Evolutionary conservation across 495 filamentous ascomycete species (phyloP).

Genomic region (Trichoderma erinaceum): DNA sequence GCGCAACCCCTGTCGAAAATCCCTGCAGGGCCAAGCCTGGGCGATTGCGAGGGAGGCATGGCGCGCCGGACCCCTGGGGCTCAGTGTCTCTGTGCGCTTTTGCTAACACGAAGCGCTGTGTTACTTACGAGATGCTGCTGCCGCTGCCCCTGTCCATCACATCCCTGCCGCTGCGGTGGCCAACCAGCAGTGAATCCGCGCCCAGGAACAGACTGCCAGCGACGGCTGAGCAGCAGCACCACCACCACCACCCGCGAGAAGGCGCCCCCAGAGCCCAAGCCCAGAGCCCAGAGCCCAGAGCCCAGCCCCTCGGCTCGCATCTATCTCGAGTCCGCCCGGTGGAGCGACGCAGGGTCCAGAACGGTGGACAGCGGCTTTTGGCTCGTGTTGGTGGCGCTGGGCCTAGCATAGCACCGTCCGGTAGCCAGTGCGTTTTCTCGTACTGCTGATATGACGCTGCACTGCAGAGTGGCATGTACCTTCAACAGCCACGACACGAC

Average conservation of each 20-base stretch:
- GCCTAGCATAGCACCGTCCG: neutral
- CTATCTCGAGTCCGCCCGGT: neutral
- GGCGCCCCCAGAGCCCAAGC: neutral
- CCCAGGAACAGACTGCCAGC: neutral
- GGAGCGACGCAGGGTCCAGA: neutral
- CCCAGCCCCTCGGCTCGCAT: slow-evolving; percentile 6
- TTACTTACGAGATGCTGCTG: too few relatives aligned
- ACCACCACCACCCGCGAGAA: neutral
- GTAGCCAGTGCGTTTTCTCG: neutral
- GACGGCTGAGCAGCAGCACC: neutral
- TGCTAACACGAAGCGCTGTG: neutral
- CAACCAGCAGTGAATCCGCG: neutral
- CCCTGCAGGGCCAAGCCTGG: slow-evolving; percentile 8
- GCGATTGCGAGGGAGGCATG: neutral
- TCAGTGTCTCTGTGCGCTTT: neutral
- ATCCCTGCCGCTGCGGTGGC: neutral
- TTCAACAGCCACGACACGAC: too few relatives aligned
- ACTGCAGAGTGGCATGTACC: neutral
- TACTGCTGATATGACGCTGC: neutral
- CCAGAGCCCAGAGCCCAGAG: neutral
- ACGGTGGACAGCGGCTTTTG: neutral
- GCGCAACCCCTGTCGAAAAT: neutral
- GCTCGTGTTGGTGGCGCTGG: slow-evolving; percentile 10
- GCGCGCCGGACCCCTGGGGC: neutral
- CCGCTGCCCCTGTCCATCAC: too few relatives aligned